Evolutionary conservation across 2,329 filamentous ascomycete genomes (phyloP), one percentile per base, ranked within the genome.

Genomic region (Neoascochyta sp.): DNA sequence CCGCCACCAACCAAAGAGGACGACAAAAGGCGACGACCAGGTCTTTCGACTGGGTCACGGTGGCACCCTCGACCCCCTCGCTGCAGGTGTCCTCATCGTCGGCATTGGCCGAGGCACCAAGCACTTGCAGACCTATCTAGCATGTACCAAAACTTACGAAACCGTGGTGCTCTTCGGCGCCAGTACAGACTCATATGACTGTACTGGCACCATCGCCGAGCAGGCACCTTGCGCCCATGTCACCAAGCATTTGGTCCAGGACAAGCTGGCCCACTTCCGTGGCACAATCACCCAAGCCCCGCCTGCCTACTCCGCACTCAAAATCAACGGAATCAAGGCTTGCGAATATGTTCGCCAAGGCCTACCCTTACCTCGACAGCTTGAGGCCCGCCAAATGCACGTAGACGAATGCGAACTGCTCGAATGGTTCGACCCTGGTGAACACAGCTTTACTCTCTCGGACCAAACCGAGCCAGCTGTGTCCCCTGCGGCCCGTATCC

Each of bases 61-160:
- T 18, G 54, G 54, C 5, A 59, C 55, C 0, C 36, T 59, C 4
- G 55, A 59, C 21, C 54, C 55, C 2, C 30, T 59, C 3, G 55
- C 55, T 8, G 34, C 51, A 3, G 54, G 55, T 11, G 43, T 59
- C 2, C 46, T 59, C 10, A 57, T 59, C 14, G 36, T 57, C 7
- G 55, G 51, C 7, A 50, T 59, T 10, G 54, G 54, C 3, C 35
- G 54, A 21, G 55, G 52, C 22, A 59, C 55, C 1, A 57, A 57
- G 26, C 38, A 51, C 3, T 35, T 59, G 2, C 43, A 47, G 12
- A 39, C 35, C 4, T 59, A 50, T 27, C 41, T 59, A 6, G 40
- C 41, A 8, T 51, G 52, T 29, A 51, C 24, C 6, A 59, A 59
- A 24, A 52, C 47, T 1, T 59, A 59, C 23, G 51, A 57, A 21